Percentiles rank a stretch among this genome's conserved stretches.
Conservation (phyloP, 306 rosid species). For the Lathyrus tuberosus region DNA sequence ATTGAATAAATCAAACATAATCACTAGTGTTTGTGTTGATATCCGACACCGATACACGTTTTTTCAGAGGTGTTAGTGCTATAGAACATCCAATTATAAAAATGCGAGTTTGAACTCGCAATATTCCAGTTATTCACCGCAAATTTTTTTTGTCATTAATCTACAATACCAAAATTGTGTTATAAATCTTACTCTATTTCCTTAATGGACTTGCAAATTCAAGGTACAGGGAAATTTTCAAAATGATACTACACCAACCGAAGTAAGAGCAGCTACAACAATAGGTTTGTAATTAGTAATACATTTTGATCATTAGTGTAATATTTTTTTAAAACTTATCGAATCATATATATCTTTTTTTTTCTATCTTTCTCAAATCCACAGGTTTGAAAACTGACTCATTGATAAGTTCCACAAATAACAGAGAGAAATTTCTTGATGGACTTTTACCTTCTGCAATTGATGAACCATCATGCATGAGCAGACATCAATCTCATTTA, state of each 20-base stretch:
- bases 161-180: no score
- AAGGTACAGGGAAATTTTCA: neutral
- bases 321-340: neutral
- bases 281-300: neutral
- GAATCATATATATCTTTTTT: neutral
- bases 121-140: no score
- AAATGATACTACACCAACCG: neutral
- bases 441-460: slow-evolving; percentile 56
- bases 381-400: slow-evolving; percentile 11
- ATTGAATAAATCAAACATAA: no score
- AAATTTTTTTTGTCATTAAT: no score
- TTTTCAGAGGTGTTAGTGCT: no score
- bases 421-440: slow-evolving; percentile 50
- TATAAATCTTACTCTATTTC: neutral
- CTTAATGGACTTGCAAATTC: neutral
- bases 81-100: no score
- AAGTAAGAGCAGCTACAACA: neutral
- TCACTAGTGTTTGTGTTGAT: no score
- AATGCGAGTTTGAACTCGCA: no score
- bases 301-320: neutral
- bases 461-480: slow-evolving; percentile 55
- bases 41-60: no score
- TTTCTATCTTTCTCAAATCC: neutral
- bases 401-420: slow-evolving; percentile 7
- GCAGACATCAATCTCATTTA: slow-evolving; percentile 52